Percentiles rank a stretch among this genome's conserved stretches.
Conservation (phyloP, 148 eudicot species). For the Fagopyrum homotropicum region DNA sequence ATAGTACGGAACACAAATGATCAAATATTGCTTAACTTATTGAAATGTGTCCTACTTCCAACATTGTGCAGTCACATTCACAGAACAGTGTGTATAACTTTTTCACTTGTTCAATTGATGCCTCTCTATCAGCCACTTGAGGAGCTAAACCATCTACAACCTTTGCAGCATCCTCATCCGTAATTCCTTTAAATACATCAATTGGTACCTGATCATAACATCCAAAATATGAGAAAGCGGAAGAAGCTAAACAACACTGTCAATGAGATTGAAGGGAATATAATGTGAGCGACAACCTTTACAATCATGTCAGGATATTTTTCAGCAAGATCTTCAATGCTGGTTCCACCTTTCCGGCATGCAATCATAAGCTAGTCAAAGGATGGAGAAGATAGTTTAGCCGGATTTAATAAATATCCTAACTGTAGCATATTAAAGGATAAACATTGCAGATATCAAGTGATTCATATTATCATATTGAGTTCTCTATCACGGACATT, state of each 20-base stretch:
- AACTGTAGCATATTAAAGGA: no score
- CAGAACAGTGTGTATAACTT: slow-evolving; percentile 79
- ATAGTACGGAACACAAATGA: background rate
- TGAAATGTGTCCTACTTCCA: slow-evolving; percentile 49
- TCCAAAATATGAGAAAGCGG: background rate
- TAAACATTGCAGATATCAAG: no score
- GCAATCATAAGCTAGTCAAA: slow-evolving; percentile 67
- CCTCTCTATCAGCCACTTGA: slow-evolving; percentile 64
- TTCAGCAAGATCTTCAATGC: slow-evolving; percentile 97
- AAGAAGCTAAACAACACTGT: background rate
- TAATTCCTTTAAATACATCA: slow-evolving; percentile 86
- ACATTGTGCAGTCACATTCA: slow-evolving; percentile 83
- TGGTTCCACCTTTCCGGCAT: slow-evolving; percentile 92
- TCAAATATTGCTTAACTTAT: background rate
- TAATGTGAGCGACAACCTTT: slow-evolving; percentile 41
- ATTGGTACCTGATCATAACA: slow-evolving; percentile 61
- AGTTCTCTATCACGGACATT: no score
- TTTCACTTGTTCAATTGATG: slow-evolving; percentile 94
- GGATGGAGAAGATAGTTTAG: background rate
- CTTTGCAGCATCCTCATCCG: slow-evolving; percentile 94
- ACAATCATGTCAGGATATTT: slow-evolving; percentile 95
- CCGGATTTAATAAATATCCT: no score
- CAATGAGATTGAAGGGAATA: background rate
- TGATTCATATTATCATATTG: no score
- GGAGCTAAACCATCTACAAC: slow-evolving; percentile 91